Conservation (phyloP, 345 rosid genomes). For the Citrus unshiu region DNA sequence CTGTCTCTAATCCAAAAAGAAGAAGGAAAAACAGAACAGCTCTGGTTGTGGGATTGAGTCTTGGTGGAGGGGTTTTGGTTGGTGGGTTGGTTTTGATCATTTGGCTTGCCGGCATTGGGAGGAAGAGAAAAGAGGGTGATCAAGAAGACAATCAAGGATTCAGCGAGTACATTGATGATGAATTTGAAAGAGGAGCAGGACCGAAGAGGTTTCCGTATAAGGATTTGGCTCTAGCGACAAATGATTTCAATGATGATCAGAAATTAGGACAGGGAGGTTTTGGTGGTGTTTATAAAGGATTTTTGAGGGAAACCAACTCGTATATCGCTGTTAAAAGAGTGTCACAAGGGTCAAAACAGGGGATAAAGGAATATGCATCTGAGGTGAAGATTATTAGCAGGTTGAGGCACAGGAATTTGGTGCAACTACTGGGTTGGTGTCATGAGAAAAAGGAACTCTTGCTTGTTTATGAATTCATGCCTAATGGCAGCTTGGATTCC, state of each 20-base stretch:
- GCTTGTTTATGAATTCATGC: conserved; percentile 15
- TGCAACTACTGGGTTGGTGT: conserved; percentile 31
- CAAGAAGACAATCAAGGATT: neutral
- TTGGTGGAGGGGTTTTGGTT: conserved; percentile 1
- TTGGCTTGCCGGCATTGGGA: neutral
- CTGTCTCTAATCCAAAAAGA: neutral
- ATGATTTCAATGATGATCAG: conserved; percentile 13
- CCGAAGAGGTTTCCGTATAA: conserved; percentile 16
- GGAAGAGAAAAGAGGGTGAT: neutral
- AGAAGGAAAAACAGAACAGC: neutral
- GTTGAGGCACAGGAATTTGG: conserved; percentile 27
- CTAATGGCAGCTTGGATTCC: conserved; percentile 16
- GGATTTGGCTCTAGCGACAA: conserved; percentile 18
- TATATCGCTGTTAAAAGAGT: conserved; percentile 24
- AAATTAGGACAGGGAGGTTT: conserved; percentile 25
- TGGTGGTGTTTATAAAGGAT: conserved; percentile 25
- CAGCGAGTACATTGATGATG: conserved; percentile 10
- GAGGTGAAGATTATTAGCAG: conserved; percentile 33
- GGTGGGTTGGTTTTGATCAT: neutral
- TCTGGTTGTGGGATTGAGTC: neutral
- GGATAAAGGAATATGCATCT: conserved; percentile 16
- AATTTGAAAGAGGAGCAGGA: conserved; percentile 16
- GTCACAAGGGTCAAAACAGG: conserved; percentile 19
- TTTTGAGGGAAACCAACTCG: neutral
- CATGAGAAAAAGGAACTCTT: conserved; percentile 20